Percentiles rank a stretch among this genome's conserved stretches.
Conservation (phyloP, 108 stramenopile species). For the Aurantiochytrium sp. region DNA sequence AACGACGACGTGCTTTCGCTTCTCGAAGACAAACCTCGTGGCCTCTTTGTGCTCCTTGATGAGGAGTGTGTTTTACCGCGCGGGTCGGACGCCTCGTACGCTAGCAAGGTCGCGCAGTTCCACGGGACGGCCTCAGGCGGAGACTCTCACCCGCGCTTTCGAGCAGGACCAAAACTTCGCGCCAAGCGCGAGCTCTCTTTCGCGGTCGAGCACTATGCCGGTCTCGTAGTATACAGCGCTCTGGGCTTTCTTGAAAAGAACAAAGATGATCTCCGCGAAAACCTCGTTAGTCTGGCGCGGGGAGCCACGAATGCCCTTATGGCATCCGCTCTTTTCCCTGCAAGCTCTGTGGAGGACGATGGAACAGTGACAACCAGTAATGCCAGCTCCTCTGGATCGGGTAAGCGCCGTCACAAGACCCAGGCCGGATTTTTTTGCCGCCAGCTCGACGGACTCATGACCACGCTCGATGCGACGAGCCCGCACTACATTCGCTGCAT, state of each 20-base stretch:
- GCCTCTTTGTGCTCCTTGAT: constrained; percentile 39
- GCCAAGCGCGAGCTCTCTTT: constrained; percentile 57
- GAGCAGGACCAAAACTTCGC: constrained; percentile 42
- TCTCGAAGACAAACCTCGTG: constrained; percentile 52
- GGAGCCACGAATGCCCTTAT: background rate
- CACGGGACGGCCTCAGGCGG: background rate
- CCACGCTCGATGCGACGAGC: constrained; percentile 62
- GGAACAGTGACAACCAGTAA: background rate
- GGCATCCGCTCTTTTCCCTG: background rate
- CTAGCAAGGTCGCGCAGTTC: background rate
- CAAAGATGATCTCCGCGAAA: constrained; percentile 51
- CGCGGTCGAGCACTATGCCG: constrained; percentile 79
- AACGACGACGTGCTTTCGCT: constrained; percentile 69
- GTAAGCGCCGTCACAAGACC: constrained; percentile 14
- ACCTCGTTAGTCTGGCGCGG: constrained; percentile 15
- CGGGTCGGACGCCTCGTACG: constrained; percentile 23
- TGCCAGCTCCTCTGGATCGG: background rate
- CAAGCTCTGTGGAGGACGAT: background rate
- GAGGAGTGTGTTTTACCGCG: constrained; percentile 31
- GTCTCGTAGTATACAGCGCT: constrained; percentile 71
- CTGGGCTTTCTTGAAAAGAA: constrained; percentile 77
- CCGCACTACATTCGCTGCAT: constrained; percentile 81
- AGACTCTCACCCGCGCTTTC: background rate
- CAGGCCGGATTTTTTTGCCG: constrained; percentile 43
- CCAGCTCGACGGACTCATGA: constrained; percentile 72